Evolutionary conservation across 257 asterid genomes (phyloP).

Genomic region (Nicotiana benthamiana): DNA sequence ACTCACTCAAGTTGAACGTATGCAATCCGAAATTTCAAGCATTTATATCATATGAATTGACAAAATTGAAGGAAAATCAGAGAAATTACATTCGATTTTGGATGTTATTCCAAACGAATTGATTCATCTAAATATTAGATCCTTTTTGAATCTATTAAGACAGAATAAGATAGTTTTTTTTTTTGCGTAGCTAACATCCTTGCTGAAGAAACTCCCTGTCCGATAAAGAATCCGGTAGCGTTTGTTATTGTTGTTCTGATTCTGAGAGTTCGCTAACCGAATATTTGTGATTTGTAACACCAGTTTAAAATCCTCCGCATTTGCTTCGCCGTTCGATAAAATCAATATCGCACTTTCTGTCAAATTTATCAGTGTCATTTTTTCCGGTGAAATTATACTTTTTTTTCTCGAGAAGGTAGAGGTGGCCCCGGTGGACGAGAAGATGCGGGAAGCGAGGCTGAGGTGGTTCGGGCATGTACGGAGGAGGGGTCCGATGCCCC

Average conservation of each 20-base stretch:
- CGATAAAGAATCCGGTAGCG: slow-evolving; percentile 66
- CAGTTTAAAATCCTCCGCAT: slow-evolving; percentile 33
- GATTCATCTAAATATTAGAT: neutral
- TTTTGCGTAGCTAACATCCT: slow-evolving; percentile 82
- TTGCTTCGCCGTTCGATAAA: slow-evolving; percentile 32
- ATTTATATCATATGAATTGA: neutral
- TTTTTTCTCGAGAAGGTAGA: no score
- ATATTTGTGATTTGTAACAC: slow-evolving; percentile 58
- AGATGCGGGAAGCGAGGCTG: no score
- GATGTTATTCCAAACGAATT: neutral
- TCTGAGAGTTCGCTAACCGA: slow-evolving; percentile 40
- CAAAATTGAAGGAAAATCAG: neutral
- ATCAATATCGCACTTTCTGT: slow-evolving; percentile 54
- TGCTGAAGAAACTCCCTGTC: slow-evolving; percentile 60
- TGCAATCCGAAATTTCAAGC: neutral
- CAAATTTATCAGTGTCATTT: slow-evolving; percentile 35
- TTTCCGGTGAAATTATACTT: neutral
- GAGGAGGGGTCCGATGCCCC: no score
- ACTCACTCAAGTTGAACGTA: neutral
- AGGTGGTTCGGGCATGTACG: no score
- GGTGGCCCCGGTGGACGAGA: no score
- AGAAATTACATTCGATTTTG: neutral
- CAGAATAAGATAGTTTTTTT: slow-evolving; percentile 33
- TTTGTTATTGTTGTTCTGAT: slow-evolving; percentile 29
- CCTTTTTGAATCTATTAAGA: neutral